These are phyloP conservation scores for Thermothielavioides terrestris DNA, from an alignment of 495 filamentous ascomycete species.

Conservation along the genomic window DNA sequence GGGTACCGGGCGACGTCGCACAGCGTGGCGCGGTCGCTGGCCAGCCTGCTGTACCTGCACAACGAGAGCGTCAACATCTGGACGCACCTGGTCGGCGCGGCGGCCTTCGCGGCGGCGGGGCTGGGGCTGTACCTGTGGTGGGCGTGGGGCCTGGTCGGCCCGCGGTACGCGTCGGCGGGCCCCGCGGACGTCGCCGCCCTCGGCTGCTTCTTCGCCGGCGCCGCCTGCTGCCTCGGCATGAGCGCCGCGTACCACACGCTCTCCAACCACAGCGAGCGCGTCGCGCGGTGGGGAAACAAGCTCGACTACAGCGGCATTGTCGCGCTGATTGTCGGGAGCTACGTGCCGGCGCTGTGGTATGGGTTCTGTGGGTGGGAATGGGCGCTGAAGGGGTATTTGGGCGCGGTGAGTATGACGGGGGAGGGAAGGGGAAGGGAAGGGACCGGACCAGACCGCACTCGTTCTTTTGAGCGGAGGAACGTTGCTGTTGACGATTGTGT, in stretches of 20 bases:
- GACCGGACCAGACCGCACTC: too few relatives aligned
- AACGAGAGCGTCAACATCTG: slow-evolving; percentile 97
- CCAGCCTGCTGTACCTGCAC: slow-evolving; percentile 40
- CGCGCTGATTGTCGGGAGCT: slow-evolving; percentile 77
- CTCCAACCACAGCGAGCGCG: slow-evolving; percentile 33
- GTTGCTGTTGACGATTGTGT: not conserved
- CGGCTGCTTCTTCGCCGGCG: slow-evolving; percentile 69
- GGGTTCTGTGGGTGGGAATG: slow-evolving; percentile 62
- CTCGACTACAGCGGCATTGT: slow-evolving; percentile 92
- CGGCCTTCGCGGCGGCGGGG: slow-evolving; percentile 38
- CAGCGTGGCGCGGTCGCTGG: slow-evolving; percentile 29
- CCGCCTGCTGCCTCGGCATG: slow-evolving; percentile 71
- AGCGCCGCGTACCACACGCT: slow-evolving; percentile 59
- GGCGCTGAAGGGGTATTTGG: slow-evolving; percentile 61
- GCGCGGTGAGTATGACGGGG: slow-evolving; percentile 62
- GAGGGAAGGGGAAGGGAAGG: too few relatives aligned
- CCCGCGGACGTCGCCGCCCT: slow-evolving; percentile 61
- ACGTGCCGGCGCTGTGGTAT: slow-evolving; percentile 79
- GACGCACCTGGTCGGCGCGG: slow-evolving; percentile 65
- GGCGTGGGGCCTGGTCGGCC: slow-evolving; percentile 40
- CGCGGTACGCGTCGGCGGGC: slow-evolving; percentile 59
- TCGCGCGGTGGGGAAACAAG: slow-evolving; percentile 44
- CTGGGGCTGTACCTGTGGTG: too few relatives aligned
- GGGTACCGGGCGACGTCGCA: slow-evolving; percentile 37
- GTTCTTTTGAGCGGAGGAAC: not conserved